Percentiles rank a stretch among this genome's conserved stretches.
Evolutionary conservation across 129 eudicot genomes (phyloP).

Genomic region (Kitagawia praeruptora): DNA sequence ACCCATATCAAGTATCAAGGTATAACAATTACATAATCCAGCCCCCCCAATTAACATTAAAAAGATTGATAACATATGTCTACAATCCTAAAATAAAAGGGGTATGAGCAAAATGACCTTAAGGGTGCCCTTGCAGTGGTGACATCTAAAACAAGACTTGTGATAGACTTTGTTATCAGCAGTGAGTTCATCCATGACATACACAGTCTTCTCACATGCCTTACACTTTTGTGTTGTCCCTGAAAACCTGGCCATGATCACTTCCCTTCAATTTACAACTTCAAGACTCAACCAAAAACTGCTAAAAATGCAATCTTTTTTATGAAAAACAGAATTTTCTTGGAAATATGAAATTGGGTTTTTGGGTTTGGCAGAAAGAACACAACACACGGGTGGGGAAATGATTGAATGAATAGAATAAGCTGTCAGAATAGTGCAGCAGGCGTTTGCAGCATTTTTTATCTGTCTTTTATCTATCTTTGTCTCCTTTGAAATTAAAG

Average conservation of each 20-base stretch:
- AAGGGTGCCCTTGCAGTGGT: conserved; percentile 97
- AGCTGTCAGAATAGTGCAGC: conserved; percentile 14
- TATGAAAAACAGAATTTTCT: not conserved
- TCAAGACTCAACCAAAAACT: not conserved
- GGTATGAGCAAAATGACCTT: conserved; percentile 39
- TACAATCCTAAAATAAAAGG: too few relatives aligned
- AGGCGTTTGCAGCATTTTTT: conserved; percentile 12
- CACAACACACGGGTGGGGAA: not conserved
- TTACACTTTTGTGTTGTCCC: conserved; percentile 93
- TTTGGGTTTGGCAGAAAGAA: not conserved
- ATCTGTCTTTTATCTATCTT: conserved; percentile 2
- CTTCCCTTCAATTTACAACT: not conserved
- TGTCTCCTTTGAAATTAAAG: too few relatives aligned
- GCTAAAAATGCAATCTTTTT: not conserved
- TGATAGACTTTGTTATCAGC: conserved; percentile 83
- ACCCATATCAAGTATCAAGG: not conserved
- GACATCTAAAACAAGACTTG: conserved; percentile 89
- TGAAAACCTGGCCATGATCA: conserved; percentile 55
- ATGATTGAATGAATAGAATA: conserved; percentile 1
- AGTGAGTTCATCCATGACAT: conserved; percentile 83
- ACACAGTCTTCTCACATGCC: conserved; percentile 96
- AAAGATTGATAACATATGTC: not conserved
- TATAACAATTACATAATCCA: not conserved
- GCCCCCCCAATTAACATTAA: too few relatives aligned
- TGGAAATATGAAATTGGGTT: not conserved